phyloP scores from a whole-genome alignment of 164 flowering plant species.

The Amborella trichopoda region DNA sequence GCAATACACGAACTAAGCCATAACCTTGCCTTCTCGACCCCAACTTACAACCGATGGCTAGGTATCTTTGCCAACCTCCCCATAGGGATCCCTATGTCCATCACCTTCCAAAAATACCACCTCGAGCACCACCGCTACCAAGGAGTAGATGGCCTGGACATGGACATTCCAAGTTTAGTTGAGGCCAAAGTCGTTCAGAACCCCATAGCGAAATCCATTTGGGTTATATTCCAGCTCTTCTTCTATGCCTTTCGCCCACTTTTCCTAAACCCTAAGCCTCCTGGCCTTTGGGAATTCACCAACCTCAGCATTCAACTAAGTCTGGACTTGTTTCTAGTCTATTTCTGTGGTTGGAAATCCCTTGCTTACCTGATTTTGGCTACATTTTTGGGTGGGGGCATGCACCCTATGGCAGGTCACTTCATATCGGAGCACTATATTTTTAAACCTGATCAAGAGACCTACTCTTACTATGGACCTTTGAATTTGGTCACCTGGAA shows the following conservation, averaged over 20 bases:
- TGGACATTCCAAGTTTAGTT: slow-evolving; percentile 73
- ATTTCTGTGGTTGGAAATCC: slow-evolving; percentile 72
- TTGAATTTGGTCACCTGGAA: slow-evolving; percentile 83
- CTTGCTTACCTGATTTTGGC: slow-evolving; percentile 74
- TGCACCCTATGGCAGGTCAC: slow-evolving; percentile 99
- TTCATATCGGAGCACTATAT: slow-evolving; percentile 92
- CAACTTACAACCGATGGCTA: slow-evolving; percentile 79
- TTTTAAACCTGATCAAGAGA: slow-evolving; percentile 79
- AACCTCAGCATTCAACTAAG: slow-evolving; percentile 49
- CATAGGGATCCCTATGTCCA: slow-evolving; percentile 89
- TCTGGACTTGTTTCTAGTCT: slow-evolving; percentile 55
- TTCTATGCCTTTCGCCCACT: slow-evolving; percentile 88
- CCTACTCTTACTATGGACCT: slow-evolving; percentile 93
- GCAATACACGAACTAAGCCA: slow-evolving; percentile 97
- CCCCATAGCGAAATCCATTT: slow-evolving; percentile 50
- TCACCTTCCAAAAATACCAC: slow-evolving; percentile 95
- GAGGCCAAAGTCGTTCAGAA: slow-evolving; percentile 65
- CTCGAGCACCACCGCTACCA: slow-evolving; percentile 90
- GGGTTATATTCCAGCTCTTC: slow-evolving; percentile 88
- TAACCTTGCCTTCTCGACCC: slow-evolving; percentile 93
- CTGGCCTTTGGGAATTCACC: slow-evolving; percentile 85
- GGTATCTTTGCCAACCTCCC: slow-evolving; percentile 98
- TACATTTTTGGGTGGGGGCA: slow-evolving; percentile 93
- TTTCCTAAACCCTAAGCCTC: slow-evolving; percentile 93
- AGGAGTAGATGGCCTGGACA: slow-evolving; percentile 88